Evolutionary conservation across 208 protist species (phyloP).

Genomic region (Leishmania lainsoni): DNA sequence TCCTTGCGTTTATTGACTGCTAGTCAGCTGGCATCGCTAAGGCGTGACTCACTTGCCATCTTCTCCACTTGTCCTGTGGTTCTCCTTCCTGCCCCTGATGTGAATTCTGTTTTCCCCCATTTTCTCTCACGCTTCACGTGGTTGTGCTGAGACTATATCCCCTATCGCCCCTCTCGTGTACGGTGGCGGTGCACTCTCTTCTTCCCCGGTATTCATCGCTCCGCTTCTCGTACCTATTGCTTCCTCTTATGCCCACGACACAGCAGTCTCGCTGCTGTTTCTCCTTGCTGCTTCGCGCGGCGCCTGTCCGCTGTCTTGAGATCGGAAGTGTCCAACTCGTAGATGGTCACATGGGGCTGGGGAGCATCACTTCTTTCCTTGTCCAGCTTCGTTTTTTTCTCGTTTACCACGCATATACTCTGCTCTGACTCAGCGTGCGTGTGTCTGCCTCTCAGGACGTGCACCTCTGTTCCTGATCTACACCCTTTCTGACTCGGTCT

Average conservation of each 20-base stretch:
- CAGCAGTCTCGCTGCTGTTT: neutral
- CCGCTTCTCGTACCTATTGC: neutral
- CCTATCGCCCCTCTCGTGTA: neutral
- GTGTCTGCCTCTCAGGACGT: neutral
- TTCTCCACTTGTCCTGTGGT: neutral
- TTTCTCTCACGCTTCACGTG: neutral
- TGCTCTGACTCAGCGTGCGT: neutral
- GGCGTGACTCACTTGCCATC: neutral
- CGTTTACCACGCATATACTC: neutral
- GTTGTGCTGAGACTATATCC: neutral
- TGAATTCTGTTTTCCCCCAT: neutral
- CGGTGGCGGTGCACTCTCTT: neutral
- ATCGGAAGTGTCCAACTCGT: neutral
- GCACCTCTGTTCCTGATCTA: neutral
- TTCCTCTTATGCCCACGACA: neutral
- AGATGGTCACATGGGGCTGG: neutral
- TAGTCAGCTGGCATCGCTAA: neutral
- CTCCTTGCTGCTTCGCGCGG: neutral
- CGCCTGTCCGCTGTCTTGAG: neutral
- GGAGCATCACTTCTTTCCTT: neutral
- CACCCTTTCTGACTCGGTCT: neutral
- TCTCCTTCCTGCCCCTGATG: neutral
- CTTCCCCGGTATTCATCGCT: neutral
- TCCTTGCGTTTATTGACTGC: neutral
- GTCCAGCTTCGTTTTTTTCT: neutral